Base-by-base conservation (phyloP, 1,284 basidiomycete genomes). In the Caloboletus firmus region DNA sequence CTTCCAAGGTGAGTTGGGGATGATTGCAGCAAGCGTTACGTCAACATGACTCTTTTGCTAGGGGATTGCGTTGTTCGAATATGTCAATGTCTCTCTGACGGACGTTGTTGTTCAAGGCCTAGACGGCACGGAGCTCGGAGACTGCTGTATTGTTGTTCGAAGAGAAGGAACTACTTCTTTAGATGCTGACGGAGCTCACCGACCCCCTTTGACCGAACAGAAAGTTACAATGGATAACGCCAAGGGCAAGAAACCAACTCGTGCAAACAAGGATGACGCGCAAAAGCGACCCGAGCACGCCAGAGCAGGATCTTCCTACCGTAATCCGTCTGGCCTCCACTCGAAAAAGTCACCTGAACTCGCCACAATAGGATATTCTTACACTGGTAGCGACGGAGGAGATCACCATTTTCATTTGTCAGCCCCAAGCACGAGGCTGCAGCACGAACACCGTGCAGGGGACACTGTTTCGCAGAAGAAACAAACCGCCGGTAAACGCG, bases 61-160 rank as follows among this genome's bases (percentile, higher is more conserved):
- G 26, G 26, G 95, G 52, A 98, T 96, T 71, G 95, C 95, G 0
- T 98, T 97, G 77, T 95, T 93, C 76, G 95, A 98, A 79, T 98
- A 97, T 71, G 86, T 91, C 48, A 95, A 98, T 69, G 75, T 85
- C 5, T 75, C 74, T 28, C 84, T 94, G 46, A 98, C 95, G 34
- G 94, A 98, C 60, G 83, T 96, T 54, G 95, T 95, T 28, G 95
- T 95, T 65, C 88, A 92, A 70, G 91, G 93, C 57, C 80, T 98
- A 55, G 94, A 95, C 72, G 93, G 92, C 50, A 97, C 98, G 91
- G 89, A 95, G 70, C 82, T 98, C 10, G 95, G 95, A 45, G 95
- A 97, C 35, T 11, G 18, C 7, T 13, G 17, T 15, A 24, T 41
- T 6, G 1, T 10, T 22, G 9, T 24, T 41, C 22, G 3, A 17